These are phyloP conservation scores for Phytophthora aleatoria DNA, from an alignment of 352 stramenopile genomes.

Conservation along the genomic window DNA sequence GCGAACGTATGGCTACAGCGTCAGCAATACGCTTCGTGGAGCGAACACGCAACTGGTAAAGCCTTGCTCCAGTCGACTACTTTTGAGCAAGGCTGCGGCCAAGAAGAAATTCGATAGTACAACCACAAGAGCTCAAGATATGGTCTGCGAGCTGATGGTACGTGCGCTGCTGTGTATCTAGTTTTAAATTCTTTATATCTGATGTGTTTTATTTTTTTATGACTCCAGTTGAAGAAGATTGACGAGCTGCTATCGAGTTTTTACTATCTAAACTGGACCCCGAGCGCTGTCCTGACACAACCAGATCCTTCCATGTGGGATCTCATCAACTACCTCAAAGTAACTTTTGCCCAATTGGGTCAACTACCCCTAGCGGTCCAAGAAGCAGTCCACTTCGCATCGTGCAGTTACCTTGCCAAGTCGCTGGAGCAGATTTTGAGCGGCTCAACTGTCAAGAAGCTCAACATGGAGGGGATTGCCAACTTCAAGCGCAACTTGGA, in stretches of 20 bases:
- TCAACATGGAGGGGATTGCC: slow-evolving; percentile 71
- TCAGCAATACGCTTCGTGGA: slow-evolving; percentile 63
- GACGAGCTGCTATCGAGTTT: slow-evolving; percentile 77
- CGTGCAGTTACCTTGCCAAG: slow-evolving; percentile 80
- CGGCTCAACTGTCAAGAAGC: slow-evolving; percentile 62
- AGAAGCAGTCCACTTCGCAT: slow-evolving; percentile 78
- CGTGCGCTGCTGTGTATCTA: slow-evolving; percentile 1
- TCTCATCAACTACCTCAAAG: slow-evolving; percentile 85
- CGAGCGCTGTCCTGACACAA: slow-evolving; percentile 56
- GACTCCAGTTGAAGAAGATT: slow-evolving; percentile 76
- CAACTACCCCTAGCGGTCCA: slow-evolving; percentile 60
- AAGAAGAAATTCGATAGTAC: slow-evolving; percentile 88
- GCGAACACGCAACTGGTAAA: slow-evolving; percentile 45
- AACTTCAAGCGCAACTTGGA: slow-evolving; percentile 85
- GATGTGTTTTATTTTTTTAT: slow-evolving; percentile 1
- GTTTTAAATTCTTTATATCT: neutral
- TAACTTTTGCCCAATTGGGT: slow-evolving; percentile 70
- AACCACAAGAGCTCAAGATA: slow-evolving; percentile 77
- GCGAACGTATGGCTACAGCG: slow-evolving; percentile 69
- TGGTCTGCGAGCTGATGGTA: slow-evolving; percentile 87
- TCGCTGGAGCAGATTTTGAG: slow-evolving; percentile 73
- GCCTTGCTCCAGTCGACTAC: slow-evolving; percentile 50
- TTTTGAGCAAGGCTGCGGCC: slow-evolving; percentile 65
- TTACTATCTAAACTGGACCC: slow-evolving; percentile 81
- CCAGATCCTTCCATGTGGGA: slow-evolving; percentile 84